phyloP scores from a whole-genome alignment of 306 rosid species.

The Vigna hirtella region DNA sequence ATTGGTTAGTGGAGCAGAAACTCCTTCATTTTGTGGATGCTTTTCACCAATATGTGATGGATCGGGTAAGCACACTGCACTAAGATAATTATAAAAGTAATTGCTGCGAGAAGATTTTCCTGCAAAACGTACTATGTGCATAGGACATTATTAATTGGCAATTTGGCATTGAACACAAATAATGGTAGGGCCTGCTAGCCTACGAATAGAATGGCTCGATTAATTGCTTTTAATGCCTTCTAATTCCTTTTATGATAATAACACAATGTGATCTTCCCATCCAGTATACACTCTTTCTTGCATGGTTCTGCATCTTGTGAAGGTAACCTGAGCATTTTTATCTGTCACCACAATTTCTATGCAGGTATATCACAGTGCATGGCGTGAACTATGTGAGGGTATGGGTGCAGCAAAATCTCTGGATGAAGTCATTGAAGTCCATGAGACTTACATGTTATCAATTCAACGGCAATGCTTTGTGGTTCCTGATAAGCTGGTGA shows the following conservation, averaged over 20 bases:
- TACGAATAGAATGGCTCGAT: slow-evolving; percentile 27
- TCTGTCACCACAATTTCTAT: slow-evolving; percentile 48
- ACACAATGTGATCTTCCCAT: slow-evolving; percentile 14
- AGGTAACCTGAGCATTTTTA: slow-evolving; percentile 40
- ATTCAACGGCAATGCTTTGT: slow-evolving; percentile 97
- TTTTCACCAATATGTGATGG: slow-evolving; percentile 99
- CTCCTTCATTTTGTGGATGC: slow-evolving; percentile 99
- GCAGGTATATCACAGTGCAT: slow-evolving; percentile 99
- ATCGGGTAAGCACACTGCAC: slow-evolving; percentile 63
- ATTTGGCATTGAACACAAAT: slow-evolving; percentile 30
- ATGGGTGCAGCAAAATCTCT: slow-evolving; percentile 83
- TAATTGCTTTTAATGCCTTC: slow-evolving; percentile 15
- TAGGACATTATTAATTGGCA: slow-evolving; percentile 26
- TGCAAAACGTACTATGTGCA: slow-evolving; percentile 23
- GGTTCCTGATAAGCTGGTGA: slow-evolving; percentile 97
- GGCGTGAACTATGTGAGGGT: slow-evolving; percentile 94
- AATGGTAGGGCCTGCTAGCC: neutral
- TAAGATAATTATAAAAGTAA: slow-evolving; percentile 26
- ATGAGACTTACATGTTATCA: slow-evolving; percentile 83
- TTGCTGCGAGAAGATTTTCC: slow-evolving; percentile 28
- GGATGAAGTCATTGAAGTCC: slow-evolving; percentile 96
- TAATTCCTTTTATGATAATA: slow-evolving; percentile 23
- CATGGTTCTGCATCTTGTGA: slow-evolving; percentile 37
- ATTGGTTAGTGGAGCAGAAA: slow-evolving; percentile 97
- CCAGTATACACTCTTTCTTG: slow-evolving; percentile 1